Evolutionary conservation across 371 early-diverging fungal species (phyloP).

Genomic region (Zopfochytrium polystomum): DNA sequence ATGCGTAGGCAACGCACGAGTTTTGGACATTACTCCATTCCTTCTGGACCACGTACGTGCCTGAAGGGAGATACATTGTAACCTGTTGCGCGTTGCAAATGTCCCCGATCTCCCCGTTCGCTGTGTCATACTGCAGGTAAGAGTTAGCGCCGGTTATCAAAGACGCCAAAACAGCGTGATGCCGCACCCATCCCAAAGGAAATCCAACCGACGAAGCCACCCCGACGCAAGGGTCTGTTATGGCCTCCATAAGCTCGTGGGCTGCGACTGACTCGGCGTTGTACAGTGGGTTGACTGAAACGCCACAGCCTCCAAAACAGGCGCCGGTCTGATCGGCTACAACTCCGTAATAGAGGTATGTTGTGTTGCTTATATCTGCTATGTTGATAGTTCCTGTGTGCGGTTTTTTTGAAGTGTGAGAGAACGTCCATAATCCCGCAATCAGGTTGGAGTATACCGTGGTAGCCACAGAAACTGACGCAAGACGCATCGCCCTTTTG

Average conservation of each 20-base stretch:
- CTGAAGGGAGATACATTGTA: too few species aligned
- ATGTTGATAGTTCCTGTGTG: conserved; percentile 25
- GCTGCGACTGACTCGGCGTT: conserved; percentile 14
- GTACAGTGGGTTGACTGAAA: neutral
- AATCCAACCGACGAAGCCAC: conserved; percentile 2
- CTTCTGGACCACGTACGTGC: conserved; percentile 1
- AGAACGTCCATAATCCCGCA: neutral
- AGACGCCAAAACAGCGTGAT: too few species aligned
- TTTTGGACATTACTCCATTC: neutral
- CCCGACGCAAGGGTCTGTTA: conserved; percentile 19
- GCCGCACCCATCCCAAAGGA: conserved; percentile 33
- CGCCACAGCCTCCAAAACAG: conserved; percentile 16
- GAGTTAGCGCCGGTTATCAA: too few species aligned
- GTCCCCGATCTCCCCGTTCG: conserved; percentile 1
- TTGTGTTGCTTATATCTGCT: neutral
- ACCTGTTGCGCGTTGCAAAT: neutral
- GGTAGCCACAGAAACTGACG: conserved; percentile 22
- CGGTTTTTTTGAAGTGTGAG: neutral
- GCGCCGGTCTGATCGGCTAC: conserved; percentile 22
- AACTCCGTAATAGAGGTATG: conserved; percentile 29
- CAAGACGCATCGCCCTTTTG: conserved; percentile 16
- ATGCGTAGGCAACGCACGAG: conserved; percentile 2
- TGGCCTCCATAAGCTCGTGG: conserved; percentile 25
- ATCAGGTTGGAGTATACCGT: conserved; percentile 5
- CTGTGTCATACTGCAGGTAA: neutral